Conservation (phyloP, 805 yeast species). For the Starmerella roubikii region DNA sequence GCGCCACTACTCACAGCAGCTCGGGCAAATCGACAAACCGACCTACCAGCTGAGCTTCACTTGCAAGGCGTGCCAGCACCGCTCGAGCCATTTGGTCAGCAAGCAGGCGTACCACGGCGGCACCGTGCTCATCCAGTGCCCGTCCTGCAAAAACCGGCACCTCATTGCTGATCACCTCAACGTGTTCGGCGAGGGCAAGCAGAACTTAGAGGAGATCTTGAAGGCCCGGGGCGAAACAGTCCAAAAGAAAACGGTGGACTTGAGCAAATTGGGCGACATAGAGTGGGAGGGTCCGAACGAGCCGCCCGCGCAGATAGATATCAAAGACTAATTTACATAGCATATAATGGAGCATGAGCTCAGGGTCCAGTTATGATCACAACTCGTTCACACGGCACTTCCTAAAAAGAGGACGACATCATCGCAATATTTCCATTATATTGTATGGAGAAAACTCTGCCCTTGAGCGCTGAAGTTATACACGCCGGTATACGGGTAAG, state of each 20-base stretch:
- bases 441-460: conserved; percentile 11
- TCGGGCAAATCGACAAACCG: conserved; percentile 52
- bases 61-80: conserved; percentile 69
- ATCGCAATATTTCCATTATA: conserved; percentile 10
- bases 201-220: conserved; percentile 70
- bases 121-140: conserved; percentile 80
- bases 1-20: conserved; percentile 4
- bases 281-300: conserved; percentile 24
- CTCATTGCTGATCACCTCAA: conserved; percentile 78
- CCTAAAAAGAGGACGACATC: conserved; percentile 22
- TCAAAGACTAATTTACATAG: conserved; percentile 1
- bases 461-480: no score
- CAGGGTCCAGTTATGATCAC: conserved; percentile 25
- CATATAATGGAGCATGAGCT: conserved; percentile 6
- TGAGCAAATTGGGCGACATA: conserved; percentile 25
- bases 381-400: conserved; percentile 26
- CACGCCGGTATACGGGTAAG: no score
- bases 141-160: conserved; percentile 78
- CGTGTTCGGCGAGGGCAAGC: conserved; percentile 64
- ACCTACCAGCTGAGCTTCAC: conserved; percentile 81
- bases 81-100: conserved; percentile 82
- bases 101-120: conserved; percentile 85
- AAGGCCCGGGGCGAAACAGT: conserved; percentile 57
- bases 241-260: conserved; percentile 48
- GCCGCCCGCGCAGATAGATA: conserved; percentile 6